Conservation (phyloP, 495 filamentous ascomycete genomes). For the Lichenothelia convexa region DNA sequence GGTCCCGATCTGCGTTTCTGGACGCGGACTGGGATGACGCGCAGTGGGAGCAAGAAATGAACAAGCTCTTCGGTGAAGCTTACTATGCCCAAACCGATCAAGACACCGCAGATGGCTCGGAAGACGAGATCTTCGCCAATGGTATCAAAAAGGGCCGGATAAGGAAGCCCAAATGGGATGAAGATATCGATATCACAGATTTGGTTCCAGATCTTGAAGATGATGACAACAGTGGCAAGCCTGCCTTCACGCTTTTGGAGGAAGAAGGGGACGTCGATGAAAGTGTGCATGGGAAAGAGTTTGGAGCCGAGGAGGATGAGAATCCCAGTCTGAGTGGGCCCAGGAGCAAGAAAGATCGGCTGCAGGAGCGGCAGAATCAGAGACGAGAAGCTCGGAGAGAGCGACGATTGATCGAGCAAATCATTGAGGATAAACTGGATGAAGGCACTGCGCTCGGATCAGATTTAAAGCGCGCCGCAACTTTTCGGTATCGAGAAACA, state of each 20-base stretch:
- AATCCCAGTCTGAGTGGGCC: slow-evolving; percentile 8
- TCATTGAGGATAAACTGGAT: too few species aligned
- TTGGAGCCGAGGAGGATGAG: slow-evolving; percentile 5
- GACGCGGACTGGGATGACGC: slow-evolving; percentile 74
- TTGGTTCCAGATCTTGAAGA: slow-evolving; percentile 70
- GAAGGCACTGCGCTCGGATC: too few species aligned
- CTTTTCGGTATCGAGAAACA: slow-evolving; percentile 85
- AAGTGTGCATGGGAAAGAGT: slow-evolving; percentile 3
- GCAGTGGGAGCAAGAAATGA: slow-evolving; percentile 78
- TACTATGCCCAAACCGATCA: slow-evolving; percentile 47
- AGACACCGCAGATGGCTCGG: slow-evolving; percentile 30
- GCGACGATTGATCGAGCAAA: slow-evolving; percentile 61
- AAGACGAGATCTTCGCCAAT: slow-evolving; percentile 19
- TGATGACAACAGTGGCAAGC: slow-evolving; percentile 30
- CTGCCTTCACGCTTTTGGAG: slow-evolving; percentile 30
- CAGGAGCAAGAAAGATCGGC: slow-evolving; percentile 33
- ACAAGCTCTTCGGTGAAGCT: slow-evolving; percentile 62
- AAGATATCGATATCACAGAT: slow-evolving; percentile 93
- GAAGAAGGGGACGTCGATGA: slow-evolving; percentile 23
- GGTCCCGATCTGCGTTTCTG: slow-evolving; percentile 60
- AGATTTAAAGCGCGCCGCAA: slow-evolving; percentile 24
- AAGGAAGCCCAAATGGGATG: slow-evolving; percentile 90
- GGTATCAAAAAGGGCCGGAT: slow-evolving; percentile 38
- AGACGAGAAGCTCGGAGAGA: slow-evolving; percentile 62
- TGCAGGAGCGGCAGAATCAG: slow-evolving; percentile 40